Conservation (phyloP, 2,329 filamentous ascomycete genomes). For the Lomentospora prolificans region DNA sequence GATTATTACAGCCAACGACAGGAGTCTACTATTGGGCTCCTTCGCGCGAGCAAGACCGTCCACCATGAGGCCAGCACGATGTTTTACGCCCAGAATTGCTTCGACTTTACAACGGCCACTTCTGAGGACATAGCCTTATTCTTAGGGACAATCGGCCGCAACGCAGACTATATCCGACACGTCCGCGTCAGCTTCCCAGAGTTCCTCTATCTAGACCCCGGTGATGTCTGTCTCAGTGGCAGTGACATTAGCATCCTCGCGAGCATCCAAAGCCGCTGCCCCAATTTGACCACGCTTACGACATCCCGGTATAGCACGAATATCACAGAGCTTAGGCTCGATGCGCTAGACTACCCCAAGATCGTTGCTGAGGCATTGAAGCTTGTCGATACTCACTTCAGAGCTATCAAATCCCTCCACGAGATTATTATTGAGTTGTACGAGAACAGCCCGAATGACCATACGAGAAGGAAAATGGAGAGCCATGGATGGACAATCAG, state of each 20-base stretch:
- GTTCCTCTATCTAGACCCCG: background rate
- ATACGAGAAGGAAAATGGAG: background rate
- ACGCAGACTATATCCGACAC: background rate
- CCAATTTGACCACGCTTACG: background rate
- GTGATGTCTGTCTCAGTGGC: background rate
- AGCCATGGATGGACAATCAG: background rate
- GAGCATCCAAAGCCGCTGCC: background rate
- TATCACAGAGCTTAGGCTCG: background rate
- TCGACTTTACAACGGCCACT: background rate
- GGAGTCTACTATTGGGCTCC: background rate
- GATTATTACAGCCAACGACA: background rate
- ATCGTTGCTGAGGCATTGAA: background rate
- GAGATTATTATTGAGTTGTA: background rate
- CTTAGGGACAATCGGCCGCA: background rate
- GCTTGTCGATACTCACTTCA: background rate
- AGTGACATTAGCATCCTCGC: background rate
- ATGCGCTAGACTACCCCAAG: background rate
- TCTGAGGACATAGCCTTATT: background rate
- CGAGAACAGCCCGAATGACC: background rate
- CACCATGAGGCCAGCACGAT: background rate
- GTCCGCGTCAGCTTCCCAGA: background rate
- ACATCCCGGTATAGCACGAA: background rate
- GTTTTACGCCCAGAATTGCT: background rate
- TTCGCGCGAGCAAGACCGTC: background rate
- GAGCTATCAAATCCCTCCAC: background rate